phyloP scores from a whole-genome alignment of 495 filamentous ascomycete species.

The Mytilinidion resinicola region DNA sequence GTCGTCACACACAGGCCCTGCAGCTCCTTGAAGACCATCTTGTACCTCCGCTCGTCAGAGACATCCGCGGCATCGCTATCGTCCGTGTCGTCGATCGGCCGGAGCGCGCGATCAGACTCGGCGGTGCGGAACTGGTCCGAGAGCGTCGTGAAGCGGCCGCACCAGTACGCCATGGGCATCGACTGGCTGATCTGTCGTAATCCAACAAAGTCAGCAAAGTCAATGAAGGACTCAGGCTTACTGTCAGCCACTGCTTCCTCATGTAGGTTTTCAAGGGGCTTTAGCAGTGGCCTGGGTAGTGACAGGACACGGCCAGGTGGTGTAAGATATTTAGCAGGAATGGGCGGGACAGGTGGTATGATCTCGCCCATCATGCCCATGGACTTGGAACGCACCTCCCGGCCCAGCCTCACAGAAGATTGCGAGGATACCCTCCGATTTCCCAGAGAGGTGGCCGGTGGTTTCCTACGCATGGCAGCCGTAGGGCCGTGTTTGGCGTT shows the following conservation, averaged over 20 bases:
- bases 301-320: neutral
- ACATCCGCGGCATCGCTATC: neutral
- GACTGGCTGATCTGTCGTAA: neutral
- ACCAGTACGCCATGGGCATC: neutral
- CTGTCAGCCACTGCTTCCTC: neutral
- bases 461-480: neutral
- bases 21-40: neutral
- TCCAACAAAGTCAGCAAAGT: neutral
- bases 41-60: neutral
- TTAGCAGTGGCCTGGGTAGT: neutral
- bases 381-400: neutral
- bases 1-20: neutral
- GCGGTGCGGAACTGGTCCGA: neutral
- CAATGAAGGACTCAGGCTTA: too few relatives aligned
- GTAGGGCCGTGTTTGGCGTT: neutral
- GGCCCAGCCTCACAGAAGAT: neutral
- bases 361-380: neutral
- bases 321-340: neutral
- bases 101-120: neutral
- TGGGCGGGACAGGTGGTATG: neutral
- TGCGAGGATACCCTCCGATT: neutral
- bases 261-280: neutral
- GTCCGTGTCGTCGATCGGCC: neutral
- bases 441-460: neutral
- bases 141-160: conserved; percentile 1